A percentile compares a stretch with the other conserved stretches of the same genome.
Evolutionary conservation across 148 eudicot species (phyloP).

Genomic region (Amaranthus hypochondriacus): DNA sequence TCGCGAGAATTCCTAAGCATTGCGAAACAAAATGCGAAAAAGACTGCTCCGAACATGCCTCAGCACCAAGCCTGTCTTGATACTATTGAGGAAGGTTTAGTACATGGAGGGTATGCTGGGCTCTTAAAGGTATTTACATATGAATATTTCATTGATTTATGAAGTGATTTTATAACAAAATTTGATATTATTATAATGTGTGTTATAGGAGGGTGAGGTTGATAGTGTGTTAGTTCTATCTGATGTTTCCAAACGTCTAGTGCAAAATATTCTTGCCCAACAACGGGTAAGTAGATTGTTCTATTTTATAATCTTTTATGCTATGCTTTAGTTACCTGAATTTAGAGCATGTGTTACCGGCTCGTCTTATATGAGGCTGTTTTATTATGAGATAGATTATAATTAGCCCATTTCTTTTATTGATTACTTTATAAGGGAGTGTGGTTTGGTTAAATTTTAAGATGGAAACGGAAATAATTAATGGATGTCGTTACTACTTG

Average conservation of each 20-base stretch:
- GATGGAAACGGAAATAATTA: too few species aligned
- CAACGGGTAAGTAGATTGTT: conserved; percentile 60
- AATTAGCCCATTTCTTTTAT: neutral
- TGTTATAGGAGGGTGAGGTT: conserved; percentile 57
- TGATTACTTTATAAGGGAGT: neutral
- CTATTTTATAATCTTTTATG: too few species aligned
- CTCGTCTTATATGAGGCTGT: neutral
- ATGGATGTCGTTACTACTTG: too few species aligned
- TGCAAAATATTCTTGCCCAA: conserved; percentile 77
- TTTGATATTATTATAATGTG: neutral
- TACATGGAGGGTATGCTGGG: conserved; percentile 83
- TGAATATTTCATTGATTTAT: neutral
- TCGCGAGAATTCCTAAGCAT: conserved; percentile 45
- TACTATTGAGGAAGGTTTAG: conserved; percentile 75
- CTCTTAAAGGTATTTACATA: conserved; percentile 55
- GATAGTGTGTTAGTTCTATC: conserved; percentile 54
- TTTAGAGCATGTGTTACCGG: neutral
- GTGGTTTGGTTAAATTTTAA: too few species aligned
- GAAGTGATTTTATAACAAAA: neutral
- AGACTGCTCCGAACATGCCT: conserved; percentile 69
- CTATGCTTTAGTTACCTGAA: too few species aligned
- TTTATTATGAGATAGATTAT: neutral
- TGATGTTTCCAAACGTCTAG: conserved; percentile 71
- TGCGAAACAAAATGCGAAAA: conserved; percentile 75
- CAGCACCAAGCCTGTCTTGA: conserved; percentile 88